Evolutionary conservation across 2,329 filamentous ascomycete species (phyloP), one percentile per base, ranked within the genome.

Genomic region (Sclerotiophoma versabilis): DNA sequence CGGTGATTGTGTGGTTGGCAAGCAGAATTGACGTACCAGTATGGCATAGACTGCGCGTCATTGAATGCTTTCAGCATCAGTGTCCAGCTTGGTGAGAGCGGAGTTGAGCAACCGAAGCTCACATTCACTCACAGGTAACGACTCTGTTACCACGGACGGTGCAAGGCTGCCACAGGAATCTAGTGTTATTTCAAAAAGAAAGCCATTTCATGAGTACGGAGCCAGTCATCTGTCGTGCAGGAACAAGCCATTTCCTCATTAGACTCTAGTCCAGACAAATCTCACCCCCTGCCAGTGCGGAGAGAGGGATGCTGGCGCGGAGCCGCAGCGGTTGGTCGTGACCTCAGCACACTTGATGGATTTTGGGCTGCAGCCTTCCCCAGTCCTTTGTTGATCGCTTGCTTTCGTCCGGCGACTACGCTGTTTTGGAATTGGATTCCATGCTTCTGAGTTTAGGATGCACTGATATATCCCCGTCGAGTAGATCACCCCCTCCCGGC

Each of bases 251-350:
- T 47, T 42, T 26, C 26, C 33, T 32, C 51, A 26, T 49, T 32
- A 22, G 37, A 32, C 33, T 45, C 36, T 57, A 56, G 57, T 26
- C 45, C 55, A 54, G 48, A 42, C 54, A 54, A 32, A 54, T 49
- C 46, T 58, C 34, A 46, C 51, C 25, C 51, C 33, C 36, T 57
- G 48, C 59, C 58, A 64, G 59, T 63, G 41, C 49, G 57, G 41
- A 56, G 42, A 48, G 45, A 49, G 23, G 51, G 33, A 32, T 42
- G 52, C 38, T 33, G 47, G 52, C 42, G 65, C 62, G 65, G 65
- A 68, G 57, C 64, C 60, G 65, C 65, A 64, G 60, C 58, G 59
- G 60, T 66, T 60, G 58, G 57, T 46, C 50, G 9, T 61, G 51
- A 33, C 37, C 33, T 43, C 45, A 52, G 45, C 42, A 33, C 50